Evolutionary conservation across 257 asterid genomes (phyloP).

Genomic region (Plantago elongata): DNA sequence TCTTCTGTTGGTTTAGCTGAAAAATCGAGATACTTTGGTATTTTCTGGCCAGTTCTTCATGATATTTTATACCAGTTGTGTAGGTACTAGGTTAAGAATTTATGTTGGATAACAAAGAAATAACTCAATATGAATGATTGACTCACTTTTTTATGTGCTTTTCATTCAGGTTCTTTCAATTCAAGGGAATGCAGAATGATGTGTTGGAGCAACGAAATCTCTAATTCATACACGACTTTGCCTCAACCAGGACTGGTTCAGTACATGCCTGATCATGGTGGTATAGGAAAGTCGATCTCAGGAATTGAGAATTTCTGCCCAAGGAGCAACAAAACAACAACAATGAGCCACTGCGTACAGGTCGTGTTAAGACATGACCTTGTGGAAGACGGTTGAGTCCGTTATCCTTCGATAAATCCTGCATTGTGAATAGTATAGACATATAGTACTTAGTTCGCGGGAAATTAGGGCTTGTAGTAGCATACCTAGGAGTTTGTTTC

Average conservation of each 20-base stretch:
- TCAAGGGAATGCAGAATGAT: conserved; percentile 13
- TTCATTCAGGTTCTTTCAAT: neutral
- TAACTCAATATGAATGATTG: neutral
- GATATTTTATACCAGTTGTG: no score
- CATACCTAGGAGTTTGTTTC: conserved; percentile 18
- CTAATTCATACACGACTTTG: neutral
- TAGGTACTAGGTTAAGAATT: no score
- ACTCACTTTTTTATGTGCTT: neutral
- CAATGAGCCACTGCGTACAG: conserved; percentile 2
- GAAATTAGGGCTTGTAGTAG: conserved; percentile 21
- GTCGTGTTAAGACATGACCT: conserved; percentile 14
- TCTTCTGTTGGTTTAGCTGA: no score
- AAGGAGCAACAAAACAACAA: neutral
- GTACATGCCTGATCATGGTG: conserved; percentile 1
- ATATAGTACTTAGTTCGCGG: conserved; percentile 14
- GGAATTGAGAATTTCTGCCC: neutral
- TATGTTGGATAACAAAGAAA: neutral
- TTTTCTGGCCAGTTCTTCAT: no score
- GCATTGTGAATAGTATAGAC: conserved; percentile 12
- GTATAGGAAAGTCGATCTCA: no score
- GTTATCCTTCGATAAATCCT: conserved; percentile 17
- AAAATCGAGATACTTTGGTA: no score
- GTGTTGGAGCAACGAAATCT: conserved; percentile 1
- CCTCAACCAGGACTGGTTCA: conserved; percentile 1
- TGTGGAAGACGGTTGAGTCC: conserved; percentile 22